Evolutionary conservation across 208 protist genomes (phyloP).

Genomic region (Crithidia mellificae): DNA sequence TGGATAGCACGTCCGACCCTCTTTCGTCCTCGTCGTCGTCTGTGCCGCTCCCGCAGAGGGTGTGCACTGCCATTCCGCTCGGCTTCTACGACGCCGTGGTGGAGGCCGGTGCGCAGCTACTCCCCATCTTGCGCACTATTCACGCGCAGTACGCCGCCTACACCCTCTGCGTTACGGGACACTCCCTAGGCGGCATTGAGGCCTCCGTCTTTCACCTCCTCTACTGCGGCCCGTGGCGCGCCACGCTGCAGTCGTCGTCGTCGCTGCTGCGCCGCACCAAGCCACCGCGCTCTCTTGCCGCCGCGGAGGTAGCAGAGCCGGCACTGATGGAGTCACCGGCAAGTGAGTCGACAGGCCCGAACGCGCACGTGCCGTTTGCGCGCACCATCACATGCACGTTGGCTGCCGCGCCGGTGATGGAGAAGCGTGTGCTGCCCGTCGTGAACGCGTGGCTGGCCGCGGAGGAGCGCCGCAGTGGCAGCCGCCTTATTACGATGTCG

Average conservation of each 20-base stretch:
- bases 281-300: constrained; percentile 5
- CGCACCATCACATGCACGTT: constrained; percentile 53
- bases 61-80: constrained; percentile 62
- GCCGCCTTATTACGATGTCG: constrained; percentile 51
- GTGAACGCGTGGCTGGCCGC: constrained; percentile 28
- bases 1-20: not conserved
- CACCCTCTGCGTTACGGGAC: constrained; percentile 71
- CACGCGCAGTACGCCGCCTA: constrained; percentile 57
- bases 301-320: not conserved
- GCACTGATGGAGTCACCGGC: not conserved
- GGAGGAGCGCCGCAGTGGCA: constrained; percentile 38
- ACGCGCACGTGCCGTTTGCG: constrained; percentile 26
- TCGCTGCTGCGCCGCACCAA: constrained; percentile 23
- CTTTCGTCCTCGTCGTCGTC: not conserved
- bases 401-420: constrained; percentile 62
- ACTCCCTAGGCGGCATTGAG: constrained; percentile 79
- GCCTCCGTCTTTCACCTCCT: constrained; percentile 80
- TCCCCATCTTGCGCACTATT: constrained; percentile 46
- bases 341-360: not conserved
- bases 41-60: constrained; percentile 8
- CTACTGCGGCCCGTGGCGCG: constrained; percentile 37
- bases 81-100: constrained; percentile 65
- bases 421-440: constrained; percentile 32
- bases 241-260: constrained; percentile 13
- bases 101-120: constrained; percentile 38